Base-by-base conservation (phyloP, 768 basidiomycete species). In the Leucocoprinus leucothites region DNA sequence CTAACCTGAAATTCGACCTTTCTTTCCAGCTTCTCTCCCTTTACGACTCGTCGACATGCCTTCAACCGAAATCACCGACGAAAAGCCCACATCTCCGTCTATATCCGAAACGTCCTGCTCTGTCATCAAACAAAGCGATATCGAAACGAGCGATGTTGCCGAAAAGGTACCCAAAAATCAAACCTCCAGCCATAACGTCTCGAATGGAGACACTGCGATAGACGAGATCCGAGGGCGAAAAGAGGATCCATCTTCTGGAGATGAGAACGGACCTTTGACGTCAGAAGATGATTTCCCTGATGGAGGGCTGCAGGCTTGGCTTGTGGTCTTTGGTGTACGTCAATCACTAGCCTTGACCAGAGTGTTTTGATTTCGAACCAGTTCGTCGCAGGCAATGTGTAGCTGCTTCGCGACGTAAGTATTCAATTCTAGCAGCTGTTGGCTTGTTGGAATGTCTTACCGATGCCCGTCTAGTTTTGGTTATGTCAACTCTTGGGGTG, bases 401-500 rank as follows among this genome's bases (percentile, higher is more conserved):
- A 76, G 71, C 53, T 71, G 75, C 5, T 78, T 77, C 57, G 66
- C 76, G 31, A 77, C 78, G 77, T 78, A 58, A 58, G 76, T 72
- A 18, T n/a, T 42, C 31, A 18, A n/a, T 8, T 52, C n/a, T n/a
- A 48, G 57, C 56, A 47, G 28, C 51, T 36, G 43, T n/a, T n/a
- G n/a, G n/a, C 31, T n/a, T n/a, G n/a, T n/a, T n/a, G n/a, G n/a
- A n/a, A n/a, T n/a, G n/a, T n/a, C n/a, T n/a, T n/a, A n/a, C 42
- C n/a, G 59, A 55, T 62, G 44, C 48, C 46, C 57, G 31, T 56
- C 61, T 57, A 79, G 77, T 34, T 84, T 88, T 66, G 89, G 89
- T 22, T 84, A 83, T 57, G 81, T 87, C 3, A 89, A 87, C 60
- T 79, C 85, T 0, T 89, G 86, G 86, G 87, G 89, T 47, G 88